Evolutionary conservation across 2,329 filamentous ascomycete species (phyloP).

Genomic region (Emydomyces testavorans): DNA sequence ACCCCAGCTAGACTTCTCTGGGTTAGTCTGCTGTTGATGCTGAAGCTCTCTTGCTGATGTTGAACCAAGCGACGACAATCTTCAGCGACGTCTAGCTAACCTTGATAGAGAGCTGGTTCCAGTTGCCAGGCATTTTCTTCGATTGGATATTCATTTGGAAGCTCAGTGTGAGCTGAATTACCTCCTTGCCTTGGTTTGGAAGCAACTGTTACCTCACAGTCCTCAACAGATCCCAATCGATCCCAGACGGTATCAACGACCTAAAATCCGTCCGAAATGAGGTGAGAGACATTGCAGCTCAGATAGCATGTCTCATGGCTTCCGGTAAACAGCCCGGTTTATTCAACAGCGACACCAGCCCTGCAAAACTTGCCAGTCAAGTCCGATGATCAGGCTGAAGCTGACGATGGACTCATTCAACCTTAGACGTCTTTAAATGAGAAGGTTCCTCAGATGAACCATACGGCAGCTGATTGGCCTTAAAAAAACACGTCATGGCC

Average conservation of each 20-base stretch:
- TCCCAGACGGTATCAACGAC: neutral
- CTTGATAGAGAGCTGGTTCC: no score
- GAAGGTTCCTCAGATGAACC: neutral
- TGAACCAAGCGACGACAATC: no score
- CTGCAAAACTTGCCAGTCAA: neutral
- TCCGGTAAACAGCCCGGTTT: no score
- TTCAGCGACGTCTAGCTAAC: no score
- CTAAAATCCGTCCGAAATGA: neutral
- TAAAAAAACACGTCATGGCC: conserved; percentile 2
- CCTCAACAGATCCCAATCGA: neutral
- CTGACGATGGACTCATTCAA: neutral
- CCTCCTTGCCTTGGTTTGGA: no score
- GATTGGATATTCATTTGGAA: neutral
- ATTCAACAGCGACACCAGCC: neutral
- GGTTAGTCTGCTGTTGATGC: no score
- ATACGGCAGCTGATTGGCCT: no score
- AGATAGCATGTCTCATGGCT: neutral
- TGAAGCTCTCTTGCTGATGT: no score
- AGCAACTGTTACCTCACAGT: no score
- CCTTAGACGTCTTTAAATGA: neutral
- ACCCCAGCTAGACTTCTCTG: no score
- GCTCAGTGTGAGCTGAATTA: no score
- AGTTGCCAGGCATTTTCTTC: neutral
- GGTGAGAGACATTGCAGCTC: neutral
- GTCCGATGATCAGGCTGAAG: neutral